Evolutionary conservation across 306 rosid genomes (phyloP), one percentile per base, ranked within the genome.

Genomic region (Hippophae gyantsensis): DNA sequence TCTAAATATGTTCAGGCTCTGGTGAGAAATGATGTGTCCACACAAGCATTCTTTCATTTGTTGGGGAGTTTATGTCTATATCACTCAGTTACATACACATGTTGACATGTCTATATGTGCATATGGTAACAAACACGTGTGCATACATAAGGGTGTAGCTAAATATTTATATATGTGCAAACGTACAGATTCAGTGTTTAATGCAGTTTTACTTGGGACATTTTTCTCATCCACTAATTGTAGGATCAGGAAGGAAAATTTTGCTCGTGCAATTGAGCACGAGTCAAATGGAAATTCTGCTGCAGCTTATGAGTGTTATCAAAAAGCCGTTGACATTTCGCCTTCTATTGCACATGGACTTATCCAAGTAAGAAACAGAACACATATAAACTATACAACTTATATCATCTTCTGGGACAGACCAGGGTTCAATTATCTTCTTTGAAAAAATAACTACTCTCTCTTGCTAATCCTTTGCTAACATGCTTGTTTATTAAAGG

Each of bases 301-400:
- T 70, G 96, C 95, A 54, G 95, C 98, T 3, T 90, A 68, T 11
- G 95, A 87, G 72, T 90, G 98, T 80, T 87, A 83, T 80, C 98
- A 90, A 76, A 90, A 90, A 82, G 92, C 98, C 41, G 88, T 87
- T 71, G 98, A 92, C 73, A 92, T 92, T 64, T 83, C 98, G 25
- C 96, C 98, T 59, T 69, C 25, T 7, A 68, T 92, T 78, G 98
- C 98, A 3, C 13, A 64, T 11, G 86, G 80, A 5, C 75, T 92
- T 42, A 92, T 92, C 66, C 95, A 85, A 89, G 96, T 87, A 62
- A 54, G 58, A 60, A 11, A 14, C 41, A 43, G 18, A 26, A n/a
- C 3, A 10, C 9, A 38, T 67, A 4, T 32, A 4, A 32, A 32
- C 5, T 32, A 32, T 32, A 32, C 38, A 32, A 32, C 5, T 32